Conservation (phyloP, 2,329 filamentous ascomycete genomes). For the Microcyclosporella mali region DNA sequence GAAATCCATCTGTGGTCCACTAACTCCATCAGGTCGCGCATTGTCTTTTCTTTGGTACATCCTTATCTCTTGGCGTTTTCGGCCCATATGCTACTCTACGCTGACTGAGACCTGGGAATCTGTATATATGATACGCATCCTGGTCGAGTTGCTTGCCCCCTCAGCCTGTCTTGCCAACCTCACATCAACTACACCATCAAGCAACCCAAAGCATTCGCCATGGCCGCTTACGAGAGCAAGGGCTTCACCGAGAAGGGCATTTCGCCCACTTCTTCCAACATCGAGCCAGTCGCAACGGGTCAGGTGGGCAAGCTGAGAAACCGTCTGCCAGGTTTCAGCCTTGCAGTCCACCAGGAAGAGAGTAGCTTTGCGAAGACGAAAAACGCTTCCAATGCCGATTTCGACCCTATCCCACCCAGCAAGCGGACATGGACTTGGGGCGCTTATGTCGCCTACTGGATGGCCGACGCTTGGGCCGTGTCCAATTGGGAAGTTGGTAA, state of each 20-base stretch:
- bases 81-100: too few species aligned
- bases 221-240: slow-evolving; percentile 10
- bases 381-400: slow-evolving; percentile 23
- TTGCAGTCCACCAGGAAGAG: slow-evolving; percentile 31
- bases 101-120: too few species aligned
- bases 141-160: too few species aligned
- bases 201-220: slow-evolving; percentile 2
- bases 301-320: slow-evolving; percentile 21
- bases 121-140: too few species aligned
- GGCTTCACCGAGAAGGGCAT: slow-evolving; percentile 15
- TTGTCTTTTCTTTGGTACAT: too few species aligned
- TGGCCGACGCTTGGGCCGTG: slow-evolving; percentile 20
- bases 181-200: too few species aligned
- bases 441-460: slow-evolving; percentile 22
- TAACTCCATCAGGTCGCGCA: too few species aligned
- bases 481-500: slow-evolving; percentile 19
- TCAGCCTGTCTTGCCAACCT: too few species aligned
- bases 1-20: too few species aligned
- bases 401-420: slow-evolving; percentile 12
- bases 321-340: slow-evolving; percentile 26
- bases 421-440: slow-evolving; percentile 14
- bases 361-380: slow-evolving; percentile 32
- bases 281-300: slow-evolving; percentile 21
- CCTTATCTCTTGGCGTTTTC: too few species aligned
- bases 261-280: slow-evolving; percentile 21